These are phyloP conservation scores for Chlorella sp. DNA, from an alignment of 139 green algal species.

Conservation along the genomic window DNA sequence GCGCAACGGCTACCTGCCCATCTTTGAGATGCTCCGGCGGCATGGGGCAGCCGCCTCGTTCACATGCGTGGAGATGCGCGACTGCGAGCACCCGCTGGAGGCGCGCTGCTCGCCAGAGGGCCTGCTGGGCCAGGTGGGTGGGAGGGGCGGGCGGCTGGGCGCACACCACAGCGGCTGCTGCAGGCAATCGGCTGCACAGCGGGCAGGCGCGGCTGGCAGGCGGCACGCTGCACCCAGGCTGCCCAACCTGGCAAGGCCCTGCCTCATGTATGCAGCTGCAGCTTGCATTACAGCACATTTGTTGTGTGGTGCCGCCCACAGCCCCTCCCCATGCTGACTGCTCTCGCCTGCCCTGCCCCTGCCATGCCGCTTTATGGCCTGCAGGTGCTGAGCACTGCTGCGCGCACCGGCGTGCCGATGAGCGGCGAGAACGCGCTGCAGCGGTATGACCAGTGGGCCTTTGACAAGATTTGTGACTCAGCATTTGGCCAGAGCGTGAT, in stretches of 20 bases:
- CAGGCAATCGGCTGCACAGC: background rate
- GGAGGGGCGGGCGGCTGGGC: background rate
- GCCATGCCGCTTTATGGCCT: background rate
- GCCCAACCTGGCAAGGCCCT: no score
- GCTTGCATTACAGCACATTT: background rate
- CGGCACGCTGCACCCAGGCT: background rate
- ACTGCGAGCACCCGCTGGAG: slow-evolving; percentile 96
- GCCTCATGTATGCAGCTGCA: no score
- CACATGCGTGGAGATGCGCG: slow-evolving; percentile 99
- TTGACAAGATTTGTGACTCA: slow-evolving; percentile 91
- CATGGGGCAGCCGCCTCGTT: slow-evolving; percentile 89
- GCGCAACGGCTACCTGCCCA: slow-evolving; percentile 84
- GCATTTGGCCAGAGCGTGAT: slow-evolving; percentile 87
- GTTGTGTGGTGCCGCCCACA: background rate
- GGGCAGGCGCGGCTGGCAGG: background rate
- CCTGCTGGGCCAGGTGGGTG: slow-evolving; percentile 73
- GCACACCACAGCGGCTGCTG: no score
- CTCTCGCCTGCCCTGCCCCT: background rate
- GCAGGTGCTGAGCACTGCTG: slow-evolving; percentile 80
- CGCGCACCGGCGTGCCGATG: slow-evolving; percentile 78
- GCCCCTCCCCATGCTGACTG: background rate
- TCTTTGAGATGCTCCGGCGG: slow-evolving; percentile 69
- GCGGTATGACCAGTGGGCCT: slow-evolving; percentile 93
- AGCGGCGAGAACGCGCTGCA: slow-evolving; percentile 97
- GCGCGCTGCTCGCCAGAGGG: slow-evolving; percentile 90